Conservation (phyloP, 116 monocot genomes). For the Dioscorea cayenensis region DNA sequence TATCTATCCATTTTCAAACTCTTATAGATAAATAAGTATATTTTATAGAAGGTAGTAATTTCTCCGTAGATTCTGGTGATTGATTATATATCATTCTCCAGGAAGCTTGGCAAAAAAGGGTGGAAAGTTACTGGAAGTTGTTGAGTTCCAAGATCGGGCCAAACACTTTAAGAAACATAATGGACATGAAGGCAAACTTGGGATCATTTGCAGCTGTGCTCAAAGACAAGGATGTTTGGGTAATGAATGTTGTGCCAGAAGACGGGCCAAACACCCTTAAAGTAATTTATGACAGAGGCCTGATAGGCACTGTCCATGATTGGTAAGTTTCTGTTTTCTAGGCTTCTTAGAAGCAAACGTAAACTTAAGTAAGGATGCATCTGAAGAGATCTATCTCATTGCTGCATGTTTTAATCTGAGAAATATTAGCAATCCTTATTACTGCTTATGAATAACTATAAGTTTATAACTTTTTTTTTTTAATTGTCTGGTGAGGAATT, state of each 20-base stretch:
- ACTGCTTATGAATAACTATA: no score
- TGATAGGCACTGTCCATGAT: constrained; percentile 59
- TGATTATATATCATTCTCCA: constrained; percentile 8
- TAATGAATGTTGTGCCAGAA: constrained; percentile 70
- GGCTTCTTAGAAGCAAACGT: no score
- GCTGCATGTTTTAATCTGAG: no score
- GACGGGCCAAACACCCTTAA: constrained; percentile 62
- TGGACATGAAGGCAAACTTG: constrained; percentile 82
- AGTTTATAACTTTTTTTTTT: no score
- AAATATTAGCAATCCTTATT: no score
- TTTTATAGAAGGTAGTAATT: neutral
- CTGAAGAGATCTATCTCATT: no score
- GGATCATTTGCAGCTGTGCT: constrained; percentile 78
- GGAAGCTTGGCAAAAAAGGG: constrained; percentile 60
- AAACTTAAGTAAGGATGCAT: no score
- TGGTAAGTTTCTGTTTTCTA: constrained; percentile 31
- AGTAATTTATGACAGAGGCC: constrained; percentile 63
- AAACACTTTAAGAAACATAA: constrained; percentile 60
- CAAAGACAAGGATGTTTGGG: constrained; percentile 60
- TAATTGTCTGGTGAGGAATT: no score
- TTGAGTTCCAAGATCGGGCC: constrained; percentile 36
- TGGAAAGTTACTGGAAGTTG: constrained; percentile 63
- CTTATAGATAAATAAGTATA: constrained; percentile 1
- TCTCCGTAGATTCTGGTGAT: neutral
- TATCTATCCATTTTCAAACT: neutral